These are phyloP conservation scores for Mycena pura DNA, from an alignment of 768 basidiomycete genomes.

Conservation along the genomic window DNA sequence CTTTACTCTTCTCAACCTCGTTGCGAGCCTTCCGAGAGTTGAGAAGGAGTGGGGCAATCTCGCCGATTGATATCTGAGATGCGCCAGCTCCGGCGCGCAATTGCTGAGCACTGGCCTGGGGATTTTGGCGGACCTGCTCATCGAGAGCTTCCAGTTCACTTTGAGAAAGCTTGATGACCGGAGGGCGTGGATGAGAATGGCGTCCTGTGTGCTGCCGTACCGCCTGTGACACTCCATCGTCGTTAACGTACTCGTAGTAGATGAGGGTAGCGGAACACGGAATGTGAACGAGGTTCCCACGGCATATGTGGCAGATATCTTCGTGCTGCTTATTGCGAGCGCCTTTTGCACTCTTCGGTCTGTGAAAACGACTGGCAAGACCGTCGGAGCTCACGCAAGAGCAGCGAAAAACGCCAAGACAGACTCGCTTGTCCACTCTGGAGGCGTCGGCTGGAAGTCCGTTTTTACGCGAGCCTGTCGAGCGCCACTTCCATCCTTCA, in stretches of 20 bases:
- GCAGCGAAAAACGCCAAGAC: slow-evolving; percentile 3
- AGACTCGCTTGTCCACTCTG: slow-evolving; percentile 1
- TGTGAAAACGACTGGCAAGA: neutral
- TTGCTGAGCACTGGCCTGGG: neutral
- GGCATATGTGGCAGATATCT: slow-evolving; percentile 1
- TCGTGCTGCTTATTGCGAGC: neutral
- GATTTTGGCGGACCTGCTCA: neutral
- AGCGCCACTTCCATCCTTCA: slow-evolving; percentile 6
- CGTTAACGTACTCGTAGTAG: neutral
- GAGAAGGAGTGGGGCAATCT: neutral
- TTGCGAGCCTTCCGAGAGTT: neutral
- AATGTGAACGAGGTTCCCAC: neutral
- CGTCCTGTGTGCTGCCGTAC: neutral
- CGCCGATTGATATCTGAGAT: neutral
- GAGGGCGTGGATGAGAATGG: neutral
- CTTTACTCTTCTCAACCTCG: slow-evolving; percentile 2
- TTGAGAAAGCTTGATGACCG: neutral
- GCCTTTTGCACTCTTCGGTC: neutral
- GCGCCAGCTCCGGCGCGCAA: neutral
- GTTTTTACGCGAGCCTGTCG: neutral
- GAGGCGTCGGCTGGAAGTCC: neutral
- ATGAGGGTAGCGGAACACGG: neutral
- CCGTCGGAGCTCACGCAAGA: neutral
- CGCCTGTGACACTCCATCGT: neutral
- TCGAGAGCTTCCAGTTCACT: neutral